These are phyloP conservation scores for Plenodomus biglobosus DNA, from an alignment of 2,329 filamentous ascomycete genomes.

Conservation along the genomic window DNA sequence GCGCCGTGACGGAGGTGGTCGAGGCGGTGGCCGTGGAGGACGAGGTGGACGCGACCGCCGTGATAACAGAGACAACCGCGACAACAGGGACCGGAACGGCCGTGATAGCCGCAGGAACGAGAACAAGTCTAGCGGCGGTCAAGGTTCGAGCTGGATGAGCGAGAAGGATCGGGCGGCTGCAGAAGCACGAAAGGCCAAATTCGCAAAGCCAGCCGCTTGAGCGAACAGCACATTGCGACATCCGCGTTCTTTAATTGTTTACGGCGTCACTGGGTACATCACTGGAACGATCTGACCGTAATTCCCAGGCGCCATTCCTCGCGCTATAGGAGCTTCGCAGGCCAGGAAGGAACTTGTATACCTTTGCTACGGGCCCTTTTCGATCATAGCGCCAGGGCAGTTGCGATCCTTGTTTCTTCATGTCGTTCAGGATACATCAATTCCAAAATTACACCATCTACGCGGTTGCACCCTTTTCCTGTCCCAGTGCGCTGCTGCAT, in stretches of 20 bases:
- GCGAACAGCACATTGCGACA: background rate
- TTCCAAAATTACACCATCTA: background rate
- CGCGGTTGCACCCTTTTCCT: background rate
- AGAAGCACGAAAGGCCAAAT: constrained; percentile 50
- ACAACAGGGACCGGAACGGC: constrained; percentile 20
- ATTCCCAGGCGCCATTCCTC: background rate
- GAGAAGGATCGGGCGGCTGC: constrained; percentile 48
- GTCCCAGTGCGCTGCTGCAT: background rate
- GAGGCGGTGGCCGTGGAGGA: constrained; percentile 29
- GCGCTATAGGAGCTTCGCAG: background rate
- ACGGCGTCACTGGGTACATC: background rate
- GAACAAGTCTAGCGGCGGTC: constrained; percentile 19
- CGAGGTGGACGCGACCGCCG: constrained; percentile 27
- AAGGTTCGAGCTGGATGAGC: constrained; percentile 45
- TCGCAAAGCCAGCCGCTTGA: constrained; percentile 38
- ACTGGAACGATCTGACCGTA: background rate
- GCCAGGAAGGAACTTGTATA: background rate
- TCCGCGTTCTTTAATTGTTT: constrained; percentile 7
- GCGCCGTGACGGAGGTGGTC: constrained; percentile 38
- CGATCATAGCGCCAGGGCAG: background rate
- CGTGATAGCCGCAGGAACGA: constrained; percentile 29
- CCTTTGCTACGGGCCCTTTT: background rate
- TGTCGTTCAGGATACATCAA: background rate
- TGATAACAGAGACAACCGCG: constrained; percentile 23
- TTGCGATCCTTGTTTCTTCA: background rate